Conservation (phyloP, 2,329 filamentous ascomycete genomes). For the Venturia oleaginea region DNA sequence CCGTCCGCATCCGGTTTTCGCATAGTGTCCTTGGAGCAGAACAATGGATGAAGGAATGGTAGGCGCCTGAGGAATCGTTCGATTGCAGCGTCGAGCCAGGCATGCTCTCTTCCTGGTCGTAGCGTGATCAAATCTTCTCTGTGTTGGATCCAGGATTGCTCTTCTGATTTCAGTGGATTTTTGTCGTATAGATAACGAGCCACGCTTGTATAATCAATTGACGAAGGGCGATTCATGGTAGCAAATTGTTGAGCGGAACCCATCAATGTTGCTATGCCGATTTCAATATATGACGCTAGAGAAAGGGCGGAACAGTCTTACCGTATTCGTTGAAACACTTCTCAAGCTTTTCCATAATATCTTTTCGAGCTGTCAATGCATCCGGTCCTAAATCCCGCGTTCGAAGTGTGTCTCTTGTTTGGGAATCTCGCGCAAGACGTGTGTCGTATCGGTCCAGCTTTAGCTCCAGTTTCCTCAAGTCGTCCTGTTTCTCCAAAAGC, state of each 20-base stretch:
- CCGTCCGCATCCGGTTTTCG: conserved; percentile 17
- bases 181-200: conserved; percentile 21
- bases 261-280: conserved; percentile 14
- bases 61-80: conserved; percentile 20
- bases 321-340: conserved; percentile 16
- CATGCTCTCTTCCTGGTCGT: conserved; percentile 29
- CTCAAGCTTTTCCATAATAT: conserved; percentile 15
- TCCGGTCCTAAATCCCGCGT: background rate
- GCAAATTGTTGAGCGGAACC: conserved; percentile 13
- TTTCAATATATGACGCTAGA: background rate
- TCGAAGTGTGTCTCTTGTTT: background rate
- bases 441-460: conserved; percentile 20
- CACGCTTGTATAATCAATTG: conserved; percentile 27
- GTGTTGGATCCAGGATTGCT: conserved; percentile 26
- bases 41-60: conserved; percentile 16
- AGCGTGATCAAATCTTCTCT: conserved; percentile 35
- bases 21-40: conserved; percentile 15
- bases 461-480: conserved; percentile 21
- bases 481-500: conserved; percentile 25
- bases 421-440: background rate
- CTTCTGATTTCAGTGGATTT: conserved; percentile 18
- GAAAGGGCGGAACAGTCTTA: conserved; percentile 9
- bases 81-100: conserved; percentile 30
- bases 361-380: background rate
- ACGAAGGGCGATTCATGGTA: conserved; percentile 22